phyloP scores from a whole-genome alignment of 2,329 filamentous ascomycete genomes.

The Paecilomyces niveus region DNA sequence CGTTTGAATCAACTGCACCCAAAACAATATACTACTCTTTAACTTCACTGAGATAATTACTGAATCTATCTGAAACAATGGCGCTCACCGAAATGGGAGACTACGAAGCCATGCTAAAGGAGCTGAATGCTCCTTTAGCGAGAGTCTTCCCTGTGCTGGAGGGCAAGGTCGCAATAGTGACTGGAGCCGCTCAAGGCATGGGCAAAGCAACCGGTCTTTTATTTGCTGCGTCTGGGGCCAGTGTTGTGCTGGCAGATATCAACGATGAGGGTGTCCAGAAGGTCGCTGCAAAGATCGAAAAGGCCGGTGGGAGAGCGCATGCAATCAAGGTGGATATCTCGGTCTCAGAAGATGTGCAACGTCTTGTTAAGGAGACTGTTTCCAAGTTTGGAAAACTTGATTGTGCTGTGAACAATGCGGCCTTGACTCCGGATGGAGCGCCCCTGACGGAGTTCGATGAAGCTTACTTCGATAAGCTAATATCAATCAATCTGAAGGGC shows the following conservation, averaged over 20 bases:
- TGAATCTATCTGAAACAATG: neutral
- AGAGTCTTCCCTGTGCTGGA: constrained; percentile 1
- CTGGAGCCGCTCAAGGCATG: constrained; percentile 23
- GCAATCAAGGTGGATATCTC: constrained; percentile 19
- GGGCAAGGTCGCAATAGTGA: constrained; percentile 12
- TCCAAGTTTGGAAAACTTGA: constrained; percentile 31
- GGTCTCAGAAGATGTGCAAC: constrained; percentile 20
- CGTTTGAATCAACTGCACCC: neutral
- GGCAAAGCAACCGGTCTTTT: constrained; percentile 32
- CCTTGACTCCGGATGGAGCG: constrained; percentile 15
- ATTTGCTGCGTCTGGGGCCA: constrained; percentile 74
- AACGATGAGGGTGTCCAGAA: constrained; percentile 39
- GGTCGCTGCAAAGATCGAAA: neutral
- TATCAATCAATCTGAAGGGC: constrained; percentile 35
- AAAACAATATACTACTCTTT: neutral
- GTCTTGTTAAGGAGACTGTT: constrained; percentile 24
- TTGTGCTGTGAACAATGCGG: constrained; percentile 39
- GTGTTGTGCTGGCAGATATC: constrained; percentile 72
- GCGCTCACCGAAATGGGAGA: neutral
- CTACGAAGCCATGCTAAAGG: neutral
- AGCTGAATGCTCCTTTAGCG: neutral
- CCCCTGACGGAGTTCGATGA: constrained; percentile 28
- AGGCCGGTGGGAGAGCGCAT: constrained; percentile 14
- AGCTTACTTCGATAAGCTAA: constrained; percentile 29
- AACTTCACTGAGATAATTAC: neutral